Conservation (phyloP, 164 flowering plant genomes). For the Brasenia schreberi region DNA sequence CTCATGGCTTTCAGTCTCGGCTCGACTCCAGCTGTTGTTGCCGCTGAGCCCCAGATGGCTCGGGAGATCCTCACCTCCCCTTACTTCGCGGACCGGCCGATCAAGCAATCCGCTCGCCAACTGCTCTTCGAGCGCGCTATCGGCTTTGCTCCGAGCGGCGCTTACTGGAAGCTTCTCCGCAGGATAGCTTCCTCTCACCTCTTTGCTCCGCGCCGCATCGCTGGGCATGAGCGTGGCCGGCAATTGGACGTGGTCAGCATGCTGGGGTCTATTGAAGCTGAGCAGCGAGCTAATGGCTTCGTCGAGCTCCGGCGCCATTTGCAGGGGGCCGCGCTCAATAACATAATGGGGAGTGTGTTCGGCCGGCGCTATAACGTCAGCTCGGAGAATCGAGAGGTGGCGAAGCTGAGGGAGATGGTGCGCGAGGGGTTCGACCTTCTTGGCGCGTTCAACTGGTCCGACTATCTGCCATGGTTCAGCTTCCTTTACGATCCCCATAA, state of each 20-base stretch:
- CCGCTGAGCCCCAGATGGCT: slow-evolving; percentile 45
- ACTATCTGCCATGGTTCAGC: slow-evolving; percentile 48
- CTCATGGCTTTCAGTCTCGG: slow-evolving; percentile 77
- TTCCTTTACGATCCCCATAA: slow-evolving; percentile 36
- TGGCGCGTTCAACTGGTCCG: slow-evolving; percentile 74
- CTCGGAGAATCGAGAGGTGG: slow-evolving; percentile 10
- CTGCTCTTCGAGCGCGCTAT: slow-evolving; percentile 72
- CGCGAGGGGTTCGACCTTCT: slow-evolving; percentile 67
- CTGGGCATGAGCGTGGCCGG: slow-evolving; percentile 25
- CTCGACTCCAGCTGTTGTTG: slow-evolving; percentile 41
- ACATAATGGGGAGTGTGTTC: slow-evolving; percentile 55
- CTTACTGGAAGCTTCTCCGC: slow-evolving; percentile 62
- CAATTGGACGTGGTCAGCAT: slow-evolving; percentile 26
- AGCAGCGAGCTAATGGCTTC: slow-evolving; percentile 16
- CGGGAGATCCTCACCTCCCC: slow-evolving; percentile 47
- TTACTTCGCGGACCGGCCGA: slow-evolving; percentile 58
- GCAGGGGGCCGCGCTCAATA: slow-evolving; percentile 46
- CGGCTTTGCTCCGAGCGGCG: slow-evolving; percentile 66
- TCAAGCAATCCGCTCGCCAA: slow-evolving; percentile 51
- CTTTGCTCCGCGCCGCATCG: slow-evolving; percentile 38
- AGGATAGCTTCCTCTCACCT: slow-evolving; percentile 52
- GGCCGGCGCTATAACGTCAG: slow-evolving; percentile 48
- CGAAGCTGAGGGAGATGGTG: slow-evolving; percentile 38
- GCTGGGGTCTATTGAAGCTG: slow-evolving; percentile 21
- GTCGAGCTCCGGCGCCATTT: slow-evolving; percentile 34